Percentiles rank a stretch among this genome's conserved stretches.
Evolutionary conservation across 495 filamentous ascomycete species (phyloP).

Genomic region (Trichoderma virens): DNA sequence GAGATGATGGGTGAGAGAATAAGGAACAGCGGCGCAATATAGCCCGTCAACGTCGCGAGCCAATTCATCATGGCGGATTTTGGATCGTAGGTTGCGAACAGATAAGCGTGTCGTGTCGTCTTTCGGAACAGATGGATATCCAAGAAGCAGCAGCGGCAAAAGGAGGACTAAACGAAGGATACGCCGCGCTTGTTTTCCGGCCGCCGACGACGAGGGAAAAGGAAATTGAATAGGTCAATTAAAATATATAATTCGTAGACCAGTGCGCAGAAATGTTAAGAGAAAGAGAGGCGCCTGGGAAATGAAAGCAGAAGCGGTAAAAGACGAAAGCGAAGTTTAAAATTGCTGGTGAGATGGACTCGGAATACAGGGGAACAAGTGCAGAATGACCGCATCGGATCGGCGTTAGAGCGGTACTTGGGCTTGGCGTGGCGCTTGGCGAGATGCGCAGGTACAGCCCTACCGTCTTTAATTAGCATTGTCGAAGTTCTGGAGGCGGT

Average conservation of each 20-base stretch:
- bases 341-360: neutral
- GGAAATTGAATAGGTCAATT: neutral
- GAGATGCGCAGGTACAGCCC: neutral
- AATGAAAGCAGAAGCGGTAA: slow-evolving; percentile 6
- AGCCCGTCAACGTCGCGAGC: slow-evolving; percentile 36
- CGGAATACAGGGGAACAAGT: neutral
- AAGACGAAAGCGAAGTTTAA: slow-evolving; percentile 7
- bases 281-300: neutral
- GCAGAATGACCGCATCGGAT: neutral
- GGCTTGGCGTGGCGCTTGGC: neutral
- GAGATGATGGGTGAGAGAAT: slow-evolving; percentile 77
- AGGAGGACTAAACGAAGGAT: neutral
- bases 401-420: neutral
- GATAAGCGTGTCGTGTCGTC: neutral
- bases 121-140: neutral
- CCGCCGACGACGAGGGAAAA: neutral
- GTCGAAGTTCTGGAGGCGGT: neutral
- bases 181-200: neutral
- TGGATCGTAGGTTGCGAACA: neutral
- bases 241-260: neutral
- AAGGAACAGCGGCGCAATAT: slow-evolving; percentile 53
- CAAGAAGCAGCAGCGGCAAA: neutral
- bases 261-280: neutral
- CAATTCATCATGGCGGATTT: slow-evolving; percentile 26
- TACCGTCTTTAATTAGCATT: neutral